A percentile compares a stretch with the other conserved stretches of the same genome.
Evolutionary conservation across 352 stramenopile genomes (phyloP).

Genomic region (Globisporangium alternatum): DNA sequence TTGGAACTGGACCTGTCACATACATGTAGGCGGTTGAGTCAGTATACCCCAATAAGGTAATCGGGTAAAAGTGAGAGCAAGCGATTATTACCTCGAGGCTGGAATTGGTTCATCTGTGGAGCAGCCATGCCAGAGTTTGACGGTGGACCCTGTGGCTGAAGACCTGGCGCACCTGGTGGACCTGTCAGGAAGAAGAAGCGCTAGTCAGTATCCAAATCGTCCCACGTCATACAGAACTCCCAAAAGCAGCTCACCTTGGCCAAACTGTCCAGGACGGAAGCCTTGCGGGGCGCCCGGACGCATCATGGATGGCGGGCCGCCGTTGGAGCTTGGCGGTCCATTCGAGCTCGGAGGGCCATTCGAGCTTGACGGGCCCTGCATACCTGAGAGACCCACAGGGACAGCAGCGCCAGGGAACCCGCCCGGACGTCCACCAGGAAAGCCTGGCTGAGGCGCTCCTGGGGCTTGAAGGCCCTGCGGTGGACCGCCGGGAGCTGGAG

Average conservation of each 20-base stretch:
- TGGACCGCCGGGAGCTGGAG: slow-evolving; percentile 5
- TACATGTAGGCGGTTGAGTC: not conserved
- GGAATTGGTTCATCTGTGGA: slow-evolving; percentile 44
- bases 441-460: slow-evolving; percentile 12
- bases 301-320: not conserved
- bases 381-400: slow-evolving; percentile 18
- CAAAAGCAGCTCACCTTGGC: slow-evolving; percentile 11
- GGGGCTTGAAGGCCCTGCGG: slow-evolving; percentile 18
- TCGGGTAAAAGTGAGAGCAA: not conserved
- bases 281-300: slow-evolving; percentile 9
- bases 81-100: slow-evolving; percentile 24
- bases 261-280: slow-evolving; percentile 26
- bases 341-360: slow-evolving; percentile 17
- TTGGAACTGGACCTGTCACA: slow-evolving; percentile 15
- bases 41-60: not conserved
- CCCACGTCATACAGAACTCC: not conserved
- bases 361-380: slow-evolving; percentile 21
- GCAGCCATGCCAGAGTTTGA: slow-evolving; percentile 31
- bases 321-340: slow-evolving; percentile 10
- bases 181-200: not conserved
- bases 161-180: slow-evolving; percentile 8
- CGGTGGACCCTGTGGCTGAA: slow-evolving; percentile 19
- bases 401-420: slow-evolving; percentile 20
- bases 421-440: slow-evolving; percentile 15
- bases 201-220: not conserved